Conservation (phyloP, 805 yeast genomes). For the Ogataea nonfermentans region DNA sequence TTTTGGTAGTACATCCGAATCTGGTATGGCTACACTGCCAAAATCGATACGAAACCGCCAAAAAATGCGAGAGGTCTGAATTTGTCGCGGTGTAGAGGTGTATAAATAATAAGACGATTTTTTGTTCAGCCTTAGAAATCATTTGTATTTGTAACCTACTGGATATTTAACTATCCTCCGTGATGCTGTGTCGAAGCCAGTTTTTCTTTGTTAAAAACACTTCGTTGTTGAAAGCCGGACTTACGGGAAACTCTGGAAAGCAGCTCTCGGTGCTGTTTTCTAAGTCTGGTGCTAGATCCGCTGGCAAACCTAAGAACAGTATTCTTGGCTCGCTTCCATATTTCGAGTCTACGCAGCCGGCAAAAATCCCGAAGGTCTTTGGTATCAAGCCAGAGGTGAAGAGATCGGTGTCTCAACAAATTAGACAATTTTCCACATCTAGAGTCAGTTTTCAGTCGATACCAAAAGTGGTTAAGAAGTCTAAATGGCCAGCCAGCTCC, state of each 20-base stretch:
- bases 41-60: conserved; percentile 1
- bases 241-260: conserved; percentile 16
- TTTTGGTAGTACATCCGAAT: conserved; percentile 7
- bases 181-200: conserved; percentile 48
- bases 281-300: background rate
- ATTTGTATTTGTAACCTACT: conserved; percentile 2
- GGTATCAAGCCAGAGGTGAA: conserved; percentile 3
- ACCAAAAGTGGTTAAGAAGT: conserved; percentile 6
- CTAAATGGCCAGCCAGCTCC: conserved; percentile 42
- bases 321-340: background rate
- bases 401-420: conserved; percentile 3
- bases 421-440: conserved; percentile 19
- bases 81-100: conserved; percentile 3
- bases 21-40: conserved; percentile 9
- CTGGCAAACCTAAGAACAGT: background rate
- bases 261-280: background rate
- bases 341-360: background rate
- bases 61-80: background rate
- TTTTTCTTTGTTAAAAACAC: conserved; percentile 59
- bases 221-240: conserved; percentile 37
- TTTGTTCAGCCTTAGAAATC: conserved; percentile 7
- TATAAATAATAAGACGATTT: background rate
- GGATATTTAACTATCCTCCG: conserved; percentile 4
- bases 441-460: conserved; percentile 2
- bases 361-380: conserved; percentile 1